Evolutionary conservation across 129 eudicot species (phyloP).

Genomic region (Flaveria linearis): DNA sequence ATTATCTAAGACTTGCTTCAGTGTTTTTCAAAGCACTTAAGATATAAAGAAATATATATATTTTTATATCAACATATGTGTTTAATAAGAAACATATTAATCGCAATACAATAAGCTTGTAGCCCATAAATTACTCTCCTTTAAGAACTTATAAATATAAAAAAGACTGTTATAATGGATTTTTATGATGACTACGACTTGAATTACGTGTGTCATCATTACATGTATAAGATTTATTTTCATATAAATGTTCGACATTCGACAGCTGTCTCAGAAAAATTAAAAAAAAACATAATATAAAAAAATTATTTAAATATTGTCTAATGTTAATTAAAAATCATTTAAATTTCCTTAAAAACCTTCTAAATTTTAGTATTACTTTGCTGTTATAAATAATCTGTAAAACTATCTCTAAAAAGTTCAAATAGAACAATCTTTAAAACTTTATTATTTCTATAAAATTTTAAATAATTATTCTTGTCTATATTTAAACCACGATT

Average conservation of each 20-base stretch:
- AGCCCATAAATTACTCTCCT: neutral
- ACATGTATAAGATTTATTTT: slow-evolving; percentile 13
- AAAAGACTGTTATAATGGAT: slow-evolving; percentile 14
- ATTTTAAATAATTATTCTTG: too few relatives aligned
- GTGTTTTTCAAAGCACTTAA: neutral
- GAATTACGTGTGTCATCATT: slow-evolving; percentile 25
- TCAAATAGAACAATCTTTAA: too few relatives aligned
- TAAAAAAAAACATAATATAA: too few relatives aligned
- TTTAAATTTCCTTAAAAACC: neutral
- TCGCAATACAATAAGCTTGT: neutral
- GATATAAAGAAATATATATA: neutral
- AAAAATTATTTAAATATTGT: too few relatives aligned
- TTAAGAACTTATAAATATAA: neutral
- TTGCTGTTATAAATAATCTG: too few relatives aligned
- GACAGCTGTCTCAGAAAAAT: slow-evolving; percentile 2
- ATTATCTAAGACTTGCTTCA: neutral
- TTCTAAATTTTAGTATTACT: too few relatives aligned
- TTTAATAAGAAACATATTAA: neutral
- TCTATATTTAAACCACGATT: too few relatives aligned
- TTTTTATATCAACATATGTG: neutral
- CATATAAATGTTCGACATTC: neutral
- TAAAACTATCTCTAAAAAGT: too few relatives aligned
- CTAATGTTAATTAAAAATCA: neutral
- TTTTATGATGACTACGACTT: slow-evolving; percentile 26
- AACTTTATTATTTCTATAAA: too few relatives aligned